phyloP scores from a whole-genome alignment of 805 yeast genomes.

The Hanseniaspora meyeri region DNA sequence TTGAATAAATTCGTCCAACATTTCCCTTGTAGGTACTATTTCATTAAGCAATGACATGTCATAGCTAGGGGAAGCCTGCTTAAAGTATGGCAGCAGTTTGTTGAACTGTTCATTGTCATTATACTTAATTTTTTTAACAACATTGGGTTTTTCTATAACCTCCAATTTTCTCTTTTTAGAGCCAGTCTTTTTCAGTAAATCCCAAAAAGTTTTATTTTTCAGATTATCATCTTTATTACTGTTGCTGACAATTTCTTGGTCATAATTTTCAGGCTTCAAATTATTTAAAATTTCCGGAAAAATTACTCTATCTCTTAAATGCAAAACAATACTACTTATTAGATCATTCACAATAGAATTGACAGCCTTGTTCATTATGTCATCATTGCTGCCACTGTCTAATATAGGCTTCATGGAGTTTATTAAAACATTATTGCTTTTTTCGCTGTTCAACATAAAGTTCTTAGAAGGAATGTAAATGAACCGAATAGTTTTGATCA shows the following conservation, averaged over 20 bases:
- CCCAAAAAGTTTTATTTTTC: constrained; percentile 11
- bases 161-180: constrained; percentile 2
- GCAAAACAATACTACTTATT: neutral
- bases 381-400: neutral
- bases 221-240: neutral
- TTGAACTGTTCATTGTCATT: neutral
- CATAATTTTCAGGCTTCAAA: constrained; percentile 5
- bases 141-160: neutral
- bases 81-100: neutral
- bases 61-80: neutral
- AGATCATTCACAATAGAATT: constrained; percentile 1
- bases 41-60: neutral
- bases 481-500: constrained; percentile 39
- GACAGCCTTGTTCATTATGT: neutral
- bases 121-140: neutral
- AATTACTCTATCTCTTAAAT: constrained; percentile 7
- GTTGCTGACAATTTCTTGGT: constrained; percentile 13
- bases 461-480: constrained; percentile 33
- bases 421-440: neutral
- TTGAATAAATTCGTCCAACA: constrained; percentile 21
- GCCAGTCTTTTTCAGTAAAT: neutral
- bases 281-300: neutral
- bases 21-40: constrained; percentile 15
- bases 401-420: neutral
- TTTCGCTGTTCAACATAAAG: neutral